A percentile compares a stretch with the other conserved stretches of the same genome.
Conservation (phyloP, 495 filamentous ascomycete species). For the Patellaria atrata region DNA sequence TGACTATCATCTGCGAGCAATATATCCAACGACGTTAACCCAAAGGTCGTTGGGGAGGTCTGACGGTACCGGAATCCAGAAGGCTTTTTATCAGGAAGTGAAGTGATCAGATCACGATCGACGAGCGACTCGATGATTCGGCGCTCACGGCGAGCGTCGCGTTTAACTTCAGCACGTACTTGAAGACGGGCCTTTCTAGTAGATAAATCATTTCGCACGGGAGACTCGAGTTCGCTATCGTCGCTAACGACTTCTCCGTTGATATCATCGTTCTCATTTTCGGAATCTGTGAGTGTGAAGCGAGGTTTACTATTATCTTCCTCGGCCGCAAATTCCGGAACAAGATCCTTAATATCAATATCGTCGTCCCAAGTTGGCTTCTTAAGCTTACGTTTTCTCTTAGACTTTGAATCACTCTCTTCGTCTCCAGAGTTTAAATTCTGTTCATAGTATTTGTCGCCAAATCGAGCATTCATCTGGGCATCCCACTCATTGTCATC, state of each 20-base stretch:
- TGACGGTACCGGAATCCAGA: slow-evolving; percentile 78
- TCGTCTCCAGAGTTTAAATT: slow-evolving; percentile 28
- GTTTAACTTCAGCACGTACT: slow-evolving; percentile 50
- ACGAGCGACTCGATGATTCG: slow-evolving; percentile 77
- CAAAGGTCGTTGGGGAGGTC: slow-evolving; percentile 79
- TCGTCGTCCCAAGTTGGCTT: slow-evolving; percentile 96
- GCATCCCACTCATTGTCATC: slow-evolving; percentile 75
- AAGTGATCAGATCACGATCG: slow-evolving; percentile 60
- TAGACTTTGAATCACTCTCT: slow-evolving; percentile 30
- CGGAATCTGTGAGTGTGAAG: slow-evolving; percentile 36
- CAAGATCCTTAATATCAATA: slow-evolving; percentile 84
- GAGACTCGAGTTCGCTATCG: slow-evolving; percentile 11
- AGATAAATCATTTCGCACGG: slow-evolving; percentile 17
- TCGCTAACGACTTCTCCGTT: slow-evolving; percentile 8
- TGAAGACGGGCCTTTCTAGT: slow-evolving; percentile 43
- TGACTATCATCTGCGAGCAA: slow-evolving; percentile 76
- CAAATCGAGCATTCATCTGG: slow-evolving; percentile 77
- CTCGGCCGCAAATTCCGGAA: slow-evolving; percentile 65
- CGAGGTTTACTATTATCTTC: slow-evolving; percentile 35
- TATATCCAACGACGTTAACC: slow-evolving; percentile 78
- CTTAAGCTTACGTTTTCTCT: slow-evolving; percentile 50
- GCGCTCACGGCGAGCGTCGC: slow-evolving; percentile 58
- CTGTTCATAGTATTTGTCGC: slow-evolving; percentile 71
- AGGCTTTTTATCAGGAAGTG: slow-evolving; percentile 32
- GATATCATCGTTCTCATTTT: slow-evolving; percentile 21